Base-by-base conservation (phyloP, 2,329 filamentous ascomycete species). In the Emergomyces orientalis region DNA sequence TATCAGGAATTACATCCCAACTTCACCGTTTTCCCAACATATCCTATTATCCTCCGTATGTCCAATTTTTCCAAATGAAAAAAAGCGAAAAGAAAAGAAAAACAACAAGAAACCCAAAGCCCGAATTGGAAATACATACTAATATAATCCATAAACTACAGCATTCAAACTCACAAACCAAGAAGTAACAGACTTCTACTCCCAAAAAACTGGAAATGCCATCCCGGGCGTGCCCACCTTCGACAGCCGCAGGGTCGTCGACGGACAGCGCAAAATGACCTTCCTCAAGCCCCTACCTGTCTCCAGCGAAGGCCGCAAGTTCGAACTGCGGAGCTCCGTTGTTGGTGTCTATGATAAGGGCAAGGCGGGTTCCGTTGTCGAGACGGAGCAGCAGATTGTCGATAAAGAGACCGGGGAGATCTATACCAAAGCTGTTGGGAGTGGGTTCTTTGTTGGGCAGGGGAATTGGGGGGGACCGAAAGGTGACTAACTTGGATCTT, bases 331-430 rank as follows among this genome's bases (percentile, higher is more conserved):
- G 69, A 86, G 82, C 71, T 91, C 88, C 73, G 88, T 95, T 30
- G 75, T 95, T 25, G 91, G 90, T 59, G 89, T 95, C 45, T 95
- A 94, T 75, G 91, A 96, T 79, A 96, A 95, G 81, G 91, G 91
- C 70, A 88, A 89, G 68, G 84, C 90, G 0, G 89, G 89, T 63
- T 89, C 87, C 11, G 90, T 96, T 1, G 81, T 94, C 47, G 90
- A 95, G 77, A 88, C 86, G 4, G 88, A 95, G 80, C 84, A 86
- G 66, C 81, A 88, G 62, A 83, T 95, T 55, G 88, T 94, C 27
- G 89, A 95, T 68, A 84, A 80, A 61, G 78, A 78, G 63, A 84
- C 76, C 2, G 87, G 85, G 34, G 88, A 93, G 65, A 82, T 89
- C 25, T 95, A 92, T 76, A 81, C 81, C 17, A 84, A 86, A 69